Evolutionary conservation across 768 basidiomycete genomes (phyloP).

Genomic region (Crepidotus variabilis): DNA sequence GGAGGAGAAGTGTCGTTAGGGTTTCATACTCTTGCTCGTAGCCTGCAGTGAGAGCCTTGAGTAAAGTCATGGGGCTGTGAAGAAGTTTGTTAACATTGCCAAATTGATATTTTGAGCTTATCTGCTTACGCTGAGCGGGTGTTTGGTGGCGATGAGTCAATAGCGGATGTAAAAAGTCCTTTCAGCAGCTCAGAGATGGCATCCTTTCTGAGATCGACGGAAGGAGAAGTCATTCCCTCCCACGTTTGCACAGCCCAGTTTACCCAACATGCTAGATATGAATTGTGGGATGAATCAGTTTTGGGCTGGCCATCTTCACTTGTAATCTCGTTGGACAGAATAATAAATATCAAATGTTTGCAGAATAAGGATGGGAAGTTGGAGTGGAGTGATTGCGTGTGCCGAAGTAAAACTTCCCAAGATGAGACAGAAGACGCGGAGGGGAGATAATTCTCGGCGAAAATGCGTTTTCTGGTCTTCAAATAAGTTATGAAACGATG

Average conservation of each 20-base stretch:
- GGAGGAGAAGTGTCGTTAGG: slow-evolving; percentile 10
- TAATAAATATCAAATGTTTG: slow-evolving; percentile 36
- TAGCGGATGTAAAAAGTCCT: slow-evolving; percentile 30
- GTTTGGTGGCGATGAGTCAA: neutral
- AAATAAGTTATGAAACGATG: slow-evolving; percentile 42
- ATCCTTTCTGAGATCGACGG: slow-evolving; percentile 42
- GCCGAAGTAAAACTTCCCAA: slow-evolving; percentile 64
- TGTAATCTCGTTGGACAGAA: slow-evolving; percentile 15
- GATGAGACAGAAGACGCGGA: slow-evolving; percentile 48
- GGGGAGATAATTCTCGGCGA: slow-evolving; percentile 44
- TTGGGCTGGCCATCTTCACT: slow-evolving; percentile 13
- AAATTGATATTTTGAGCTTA: neutral
- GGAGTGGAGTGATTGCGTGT: slow-evolving; percentile 53
- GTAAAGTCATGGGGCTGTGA: slow-evolving; percentile 9
- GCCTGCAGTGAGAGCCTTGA: slow-evolving; percentile 13
- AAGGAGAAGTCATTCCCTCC: slow-evolving; percentile 16
- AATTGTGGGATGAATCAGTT: slow-evolving; percentile 43
- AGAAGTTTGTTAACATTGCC: no score
- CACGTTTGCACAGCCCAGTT: slow-evolving; percentile 52
- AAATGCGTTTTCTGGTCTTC: slow-evolving; percentile 50
- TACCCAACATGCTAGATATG: slow-evolving; percentile 68
- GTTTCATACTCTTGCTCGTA: slow-evolving; percentile 12
- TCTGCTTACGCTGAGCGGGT: slow-evolving; percentile 13
- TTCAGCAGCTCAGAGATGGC: slow-evolving; percentile 42
- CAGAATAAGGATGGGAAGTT: slow-evolving; percentile 49